Base-by-base conservation (phyloP, 2,329 filamentous ascomycete species). In the Hyphodiscus sp. region DNA sequence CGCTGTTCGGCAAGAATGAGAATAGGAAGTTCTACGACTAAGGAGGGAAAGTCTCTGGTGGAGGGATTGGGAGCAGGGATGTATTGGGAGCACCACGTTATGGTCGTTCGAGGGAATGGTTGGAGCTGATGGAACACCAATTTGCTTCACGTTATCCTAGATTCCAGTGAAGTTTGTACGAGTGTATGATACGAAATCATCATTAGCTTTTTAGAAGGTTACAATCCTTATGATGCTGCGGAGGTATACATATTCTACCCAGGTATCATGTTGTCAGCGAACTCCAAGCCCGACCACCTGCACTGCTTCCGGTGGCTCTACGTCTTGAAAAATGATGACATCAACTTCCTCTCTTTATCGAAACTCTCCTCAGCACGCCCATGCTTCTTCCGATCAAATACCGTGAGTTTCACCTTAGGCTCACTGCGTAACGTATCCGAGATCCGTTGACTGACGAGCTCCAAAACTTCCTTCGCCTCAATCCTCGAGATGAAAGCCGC, bases 1-100 rank as follows among this genome's bases (percentile, higher is more conserved):
- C 87, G 16, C 79, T 99, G 55, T 99, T 99, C 68, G 94, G 94
- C 57, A 86, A 89, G 76, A 99, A 99, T 77, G 79, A 84, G 65
- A 96, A 97, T 81, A 86, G 94, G 71, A 95, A 87, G 75, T 99
- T 97, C 82, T 88, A 83, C 68, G 91, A 97, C 70, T 99, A 85
- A 76, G 45, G 5, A 11, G 20, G 42, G 38, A 33, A 43, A 33
- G 5, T 49, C 41, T 19, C 53, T 45, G 20, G 26, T 48, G 13
- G 30, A 45, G 51, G n/a, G 18, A 47, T 42, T 53, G 42, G 45
- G 15, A 42, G 50, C 50, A 30, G 38, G 23, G 33, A 47, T 45
- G 33, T 38, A 20, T 41, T 41, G 42, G 33, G 18, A 43, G 43
- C 51, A 49, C 16, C 45, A 33, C 45, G 43, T 41, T 47, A 26